Evolutionary conservation across 371 early-diverging fungal species (phyloP), one percentile per base, ranked within the genome.

Genomic region (Blakeslea trispora): DNA sequence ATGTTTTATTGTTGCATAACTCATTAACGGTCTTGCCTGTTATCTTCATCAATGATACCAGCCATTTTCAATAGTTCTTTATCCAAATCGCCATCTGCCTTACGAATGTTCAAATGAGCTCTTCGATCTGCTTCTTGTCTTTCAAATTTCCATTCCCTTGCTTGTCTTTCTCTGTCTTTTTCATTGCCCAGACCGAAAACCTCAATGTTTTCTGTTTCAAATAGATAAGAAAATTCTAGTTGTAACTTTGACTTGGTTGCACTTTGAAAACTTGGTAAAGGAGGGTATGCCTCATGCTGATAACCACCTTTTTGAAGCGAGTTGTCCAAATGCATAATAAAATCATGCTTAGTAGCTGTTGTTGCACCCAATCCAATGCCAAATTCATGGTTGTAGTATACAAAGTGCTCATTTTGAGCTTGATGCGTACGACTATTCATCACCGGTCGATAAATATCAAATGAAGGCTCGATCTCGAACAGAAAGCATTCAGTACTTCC

Each of bases 351-450:
- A 21, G 22, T 45, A 50, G 6, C 46, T 31, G 3, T 48, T 0
- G 63, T 72, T 1, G 83, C 77, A 8, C 87, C 87, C 64, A 86
- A 79, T 0, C 77, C 87, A 32, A 87, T 74, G 2, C 87, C 87
- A 45, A 74, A 74, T 22, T 76, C 74, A 32, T 79, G 61, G 53
- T 79, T 75, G 49, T 77, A 87, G 23, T 80, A 80, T 0, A 81
- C 61, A 34, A 75, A 79, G 44, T 79, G 78, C 0, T 68, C 45
- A 42, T 80, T 71, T 3, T 58, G 52, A 0, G 5, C 44, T 24
- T 45, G 32, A 10, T 23, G n/a, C 9, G 40, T 55, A 1, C 28
- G 28, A 6, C 28, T 14, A 8, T 47, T 46, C 1, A 53, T 34
- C 9, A 51, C 46, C 0, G 84, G 68, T 8, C 77, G 74, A 41